Percentiles rank a stretch among this genome's conserved stretches.
Evolutionary conservation across 164 flowering plant species (phyloP).

Genomic region (Sextonia rubra): DNA sequence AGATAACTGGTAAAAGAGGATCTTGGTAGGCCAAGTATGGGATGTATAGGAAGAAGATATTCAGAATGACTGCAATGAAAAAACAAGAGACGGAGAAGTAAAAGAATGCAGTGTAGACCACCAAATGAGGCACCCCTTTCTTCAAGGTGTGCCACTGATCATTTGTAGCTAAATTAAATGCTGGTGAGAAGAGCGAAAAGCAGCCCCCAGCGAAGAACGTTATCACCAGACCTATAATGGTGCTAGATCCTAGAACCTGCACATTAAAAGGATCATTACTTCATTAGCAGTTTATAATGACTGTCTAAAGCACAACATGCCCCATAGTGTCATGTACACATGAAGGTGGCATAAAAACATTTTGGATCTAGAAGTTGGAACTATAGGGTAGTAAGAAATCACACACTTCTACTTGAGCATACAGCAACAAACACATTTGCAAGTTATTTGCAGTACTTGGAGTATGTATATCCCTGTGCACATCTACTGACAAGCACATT

Average conservation of each 20-base stretch:
- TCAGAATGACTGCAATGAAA: conserved; percentile 52
- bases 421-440: too few species aligned
- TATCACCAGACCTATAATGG: conserved; percentile 48
- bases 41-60: conserved; percentile 62
- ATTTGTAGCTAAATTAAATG: conserved; percentile 76
- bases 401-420: neutral
- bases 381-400: neutral
- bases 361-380: neutral
- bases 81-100: conserved; percentile 74
- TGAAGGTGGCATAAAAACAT: too few species aligned
- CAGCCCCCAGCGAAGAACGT: conserved; percentile 69
- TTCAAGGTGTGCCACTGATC: conserved; percentile 70
- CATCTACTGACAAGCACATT: neutral
- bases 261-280: conserved; percentile 5
- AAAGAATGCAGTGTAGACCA: conserved; percentile 78
- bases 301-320: neutral
- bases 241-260: conserved; percentile 71
- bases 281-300: neutral
- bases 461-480: neutral
- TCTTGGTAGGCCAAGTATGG: conserved; percentile 50
- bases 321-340: neutral
- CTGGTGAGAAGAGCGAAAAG: conserved; percentile 80
- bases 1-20: conserved; percentile 62
- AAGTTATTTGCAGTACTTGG: too few species aligned
- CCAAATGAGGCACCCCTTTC: conserved; percentile 62